Base-by-base conservation (phyloP, 768 basidiomycete species). In the Serendipita sp. region DNA sequence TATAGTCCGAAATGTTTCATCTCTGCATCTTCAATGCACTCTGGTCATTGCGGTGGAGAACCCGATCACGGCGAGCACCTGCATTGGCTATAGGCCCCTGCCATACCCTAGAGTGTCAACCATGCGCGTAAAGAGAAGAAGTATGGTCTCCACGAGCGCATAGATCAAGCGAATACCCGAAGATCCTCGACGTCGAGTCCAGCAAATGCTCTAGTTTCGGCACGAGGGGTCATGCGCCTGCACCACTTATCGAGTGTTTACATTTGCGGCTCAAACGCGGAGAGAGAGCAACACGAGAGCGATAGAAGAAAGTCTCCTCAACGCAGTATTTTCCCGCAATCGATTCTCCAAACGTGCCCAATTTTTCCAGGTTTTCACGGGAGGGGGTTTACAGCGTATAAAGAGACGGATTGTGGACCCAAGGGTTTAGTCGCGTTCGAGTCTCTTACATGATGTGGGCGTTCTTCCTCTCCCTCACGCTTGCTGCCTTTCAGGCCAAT, bases 401-500 rank as follows among this genome's bases (percentile, higher is more conserved):
- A 23, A 52, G 32, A n/a, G 8, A 16, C 5, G 48, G 5, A 8
- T 23, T 32, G 18, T 52, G 8, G n/a, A 18, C 48, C n/a, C 48
- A 1, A 41, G 41, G 13, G 41, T 7, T 41, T 13, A 41, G 48
- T 52, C 48, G 48, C 48, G 48, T 32, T 32, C 16, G 18, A 8
- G 32, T 10, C 48, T 32, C 32, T 32, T 23, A 0, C 0, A n/a
- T 10, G 16, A 60, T 66, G 65, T 66, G 65, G 65, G 36, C 65
- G 46, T n/a, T 62, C 23, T 45, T 66, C 30, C 63, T 66, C 32
- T n/a, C 46, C 16, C 41, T 63, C 36, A 18, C 63, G 41, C 60
- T 66, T 38, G 66, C 44, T 35, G 63, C 66, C 32, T 38, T 52
- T 23, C 66, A 66, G 35, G 63, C 64, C 16, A 52, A 67, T 56